Base-by-base conservation (phyloP, 129 eudicot genomes). In the Arctium minus region DNA sequence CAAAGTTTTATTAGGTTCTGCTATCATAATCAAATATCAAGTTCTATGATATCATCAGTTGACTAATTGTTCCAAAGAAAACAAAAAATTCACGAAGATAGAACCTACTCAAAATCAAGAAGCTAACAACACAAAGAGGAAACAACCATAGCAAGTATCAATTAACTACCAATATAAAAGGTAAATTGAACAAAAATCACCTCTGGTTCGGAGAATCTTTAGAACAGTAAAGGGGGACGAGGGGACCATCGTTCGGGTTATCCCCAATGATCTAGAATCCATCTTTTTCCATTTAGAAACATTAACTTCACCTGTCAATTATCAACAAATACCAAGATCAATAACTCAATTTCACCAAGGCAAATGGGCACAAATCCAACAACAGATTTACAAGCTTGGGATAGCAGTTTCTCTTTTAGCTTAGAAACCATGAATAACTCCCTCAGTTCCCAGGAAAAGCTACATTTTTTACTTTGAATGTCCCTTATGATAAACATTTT, bases 211-310 rank as follows among this genome's bases (percentile, higher is more conserved):
- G 48, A 95, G 94, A 87, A 64, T 22, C 83, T 89, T 91, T 75
- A 95, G 83, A 84, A 95, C 93, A 17, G 44, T 87, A 89, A 87
- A 86, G n/a, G 97, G 88, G 50, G 94, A n/a, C 18, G 70, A 77
- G 2, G 97, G 84, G 80, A 95, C 78, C 97, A 84, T 92, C 6
- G 90, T 78, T 38, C 68, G 30, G 0, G 74, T 64, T 79, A 95
- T 78, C 70, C 97, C 98, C 78, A 95, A 36, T 9, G 85, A 69
- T 81, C 92, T 89, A 1, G 97, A 86, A 88, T 95, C 91, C 90
- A 92, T 76, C 92, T 83, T 90, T 48, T 75, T 88, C 94, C 94
- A 91, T 79, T 87, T 86, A 38, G 92, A 89, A 74, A 79, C 46
- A 44, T 85, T 84, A 48, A 82, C 40, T 78, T 65, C 29, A 82